Base-by-base conservation (phyloP, 2,329 filamentous ascomycete genomes). In the Ceratocystis ficicola region DNA sequence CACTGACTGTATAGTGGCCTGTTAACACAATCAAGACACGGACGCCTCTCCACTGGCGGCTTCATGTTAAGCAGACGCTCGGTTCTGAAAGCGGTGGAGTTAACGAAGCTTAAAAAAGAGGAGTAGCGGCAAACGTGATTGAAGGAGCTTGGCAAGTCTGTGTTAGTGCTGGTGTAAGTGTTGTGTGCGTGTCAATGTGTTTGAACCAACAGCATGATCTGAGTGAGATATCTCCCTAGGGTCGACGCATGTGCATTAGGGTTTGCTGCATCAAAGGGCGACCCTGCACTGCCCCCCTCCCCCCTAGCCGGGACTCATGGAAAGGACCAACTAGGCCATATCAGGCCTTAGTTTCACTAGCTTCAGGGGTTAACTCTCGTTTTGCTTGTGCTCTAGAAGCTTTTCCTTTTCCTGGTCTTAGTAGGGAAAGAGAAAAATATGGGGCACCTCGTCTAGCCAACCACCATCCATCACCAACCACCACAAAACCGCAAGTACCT, bases 311-410 rank as follows among this genome's bases (percentile, higher is more conserved):
- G 55, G 55, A n/a, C 28, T 59, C 28, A 30, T 59, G 55, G 25
- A n/a, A 30, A 59, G 17, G 5, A 12, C 36, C 28, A 3, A 28
- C 55, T 59, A 59, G 28, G 55, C 55, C 55, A n/a, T 3, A 32
- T 59, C 52, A n/a, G 55, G 55, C 17, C 55, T 25, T 59, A 36
- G 55, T 59, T 36, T 59, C 55, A 59, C 28, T 59, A 59, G 55
- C 32, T 59, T 36, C 55, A 59, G 55, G 55, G 55, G 55, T 25
- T 52, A n/a, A 32, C 17, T 30, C 8, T 22, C 50, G 12, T 6
- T 30, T 25, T 32, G 30, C 25, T 22, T 32, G 28, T 36, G 55
- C 55, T 59, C 55, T 59, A 59, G 55, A 59, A 59, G 55, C 55
- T 59, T 59, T 59, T 41, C 10, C 55, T 59, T 59, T 59, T 41